phyloP scores from a whole-genome alignment of 2,329 filamentous ascomycete species.

The Neurospora sp. region DNA sequence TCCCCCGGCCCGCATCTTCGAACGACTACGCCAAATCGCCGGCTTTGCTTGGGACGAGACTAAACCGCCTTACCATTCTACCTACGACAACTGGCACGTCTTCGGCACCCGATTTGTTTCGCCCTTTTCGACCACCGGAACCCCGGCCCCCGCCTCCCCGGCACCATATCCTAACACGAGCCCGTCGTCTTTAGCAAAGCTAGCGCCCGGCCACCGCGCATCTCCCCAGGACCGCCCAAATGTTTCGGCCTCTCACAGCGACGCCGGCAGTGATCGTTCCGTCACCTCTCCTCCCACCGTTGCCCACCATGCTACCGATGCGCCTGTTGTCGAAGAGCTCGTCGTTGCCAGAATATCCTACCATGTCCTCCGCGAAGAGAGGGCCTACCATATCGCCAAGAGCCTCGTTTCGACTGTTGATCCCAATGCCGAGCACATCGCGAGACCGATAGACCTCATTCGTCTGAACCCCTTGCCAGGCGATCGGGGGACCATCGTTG shows the following conservation, averaged over 20 bases:
- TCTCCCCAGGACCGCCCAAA: slow-evolving; percentile 27
- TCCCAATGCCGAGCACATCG: slow-evolving; percentile 63
- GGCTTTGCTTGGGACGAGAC: slow-evolving; percentile 71
- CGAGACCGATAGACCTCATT: slow-evolving; percentile 70
- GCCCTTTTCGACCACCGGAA: slow-evolving; percentile 34
- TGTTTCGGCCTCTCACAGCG: slow-evolving; percentile 26
- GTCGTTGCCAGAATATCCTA: slow-evolving; percentile 77
- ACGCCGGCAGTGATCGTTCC: slow-evolving; percentile 30
- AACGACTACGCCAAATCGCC: slow-evolving; percentile 61
- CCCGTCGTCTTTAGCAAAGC: slow-evolving; percentile 31
- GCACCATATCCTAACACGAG: slow-evolving; percentile 30
- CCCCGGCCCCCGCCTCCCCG: slow-evolving; percentile 9
- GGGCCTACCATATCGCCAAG: slow-evolving; percentile 76
- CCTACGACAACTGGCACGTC: slow-evolving; percentile 83
- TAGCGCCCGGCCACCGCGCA: slow-evolving; percentile 27
- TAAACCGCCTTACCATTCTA: slow-evolving; percentile 46
- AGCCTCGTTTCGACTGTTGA: slow-evolving; percentile 61
- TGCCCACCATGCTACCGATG: slow-evolving; percentile 31
- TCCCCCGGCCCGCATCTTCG: slow-evolving; percentile 59
- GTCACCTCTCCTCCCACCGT: slow-evolving; percentile 22
- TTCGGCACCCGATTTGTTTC: slow-evolving; percentile 51
- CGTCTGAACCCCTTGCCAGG: slow-evolving; percentile 57
- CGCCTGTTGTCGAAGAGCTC: slow-evolving; percentile 48
- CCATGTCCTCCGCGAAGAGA: slow-evolving; percentile 73
- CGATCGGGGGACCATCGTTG: slow-evolving; percentile 62